A percentile compares a stretch with the other conserved stretches of the same genome.
These are phyloP conservation scores for Clitoria ternatea DNA, from an alignment of 306 rosid species.

Conservation along the genomic window DNA sequence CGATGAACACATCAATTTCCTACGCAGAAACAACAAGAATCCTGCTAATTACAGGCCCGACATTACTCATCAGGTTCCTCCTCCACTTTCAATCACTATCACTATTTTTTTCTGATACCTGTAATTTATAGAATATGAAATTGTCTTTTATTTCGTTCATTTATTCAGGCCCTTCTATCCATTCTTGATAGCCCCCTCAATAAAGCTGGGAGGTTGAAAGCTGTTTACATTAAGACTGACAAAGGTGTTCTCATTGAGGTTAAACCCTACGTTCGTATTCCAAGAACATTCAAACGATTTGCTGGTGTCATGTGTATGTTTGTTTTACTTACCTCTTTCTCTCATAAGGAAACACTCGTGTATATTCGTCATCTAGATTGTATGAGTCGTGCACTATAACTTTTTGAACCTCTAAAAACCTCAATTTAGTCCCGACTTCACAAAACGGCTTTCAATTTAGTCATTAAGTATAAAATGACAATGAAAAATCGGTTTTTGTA, in stretches of 20 bases:
- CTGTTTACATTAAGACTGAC: slow-evolving; percentile 77
- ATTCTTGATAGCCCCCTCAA: slow-evolving; percentile 81
- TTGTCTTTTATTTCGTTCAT: background rate
- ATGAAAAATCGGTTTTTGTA: no score
- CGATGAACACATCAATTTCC: slow-evolving; percentile 69
- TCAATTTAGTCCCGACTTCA: no score
- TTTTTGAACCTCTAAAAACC: no score
- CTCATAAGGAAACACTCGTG: no score
- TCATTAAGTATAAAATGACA: no score
- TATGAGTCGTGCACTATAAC: no score
- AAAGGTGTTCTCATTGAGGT: slow-evolving; percentile 78
- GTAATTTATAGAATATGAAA: background rate
- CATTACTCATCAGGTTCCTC: slow-evolving; percentile 71
- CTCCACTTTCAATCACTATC: background rate
- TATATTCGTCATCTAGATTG: no score
- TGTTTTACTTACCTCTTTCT: background rate
- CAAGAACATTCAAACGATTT: slow-evolving; percentile 88
- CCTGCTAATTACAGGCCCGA: slow-evolving; percentile 87
- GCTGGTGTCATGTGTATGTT: slow-evolving; percentile 85
- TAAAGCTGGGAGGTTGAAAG: slow-evolving; percentile 75
- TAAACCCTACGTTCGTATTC: slow-evolving; percentile 72
- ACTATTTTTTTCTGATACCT: background rate
- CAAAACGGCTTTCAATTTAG: no score
- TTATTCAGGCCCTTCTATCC: slow-evolving; percentile 65
- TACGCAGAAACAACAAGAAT: slow-evolving; percentile 55